These are phyloP conservation scores for Jamesozyma rosinii DNA, from an alignment of 805 yeast species.

Conservation along the genomic window DNA sequence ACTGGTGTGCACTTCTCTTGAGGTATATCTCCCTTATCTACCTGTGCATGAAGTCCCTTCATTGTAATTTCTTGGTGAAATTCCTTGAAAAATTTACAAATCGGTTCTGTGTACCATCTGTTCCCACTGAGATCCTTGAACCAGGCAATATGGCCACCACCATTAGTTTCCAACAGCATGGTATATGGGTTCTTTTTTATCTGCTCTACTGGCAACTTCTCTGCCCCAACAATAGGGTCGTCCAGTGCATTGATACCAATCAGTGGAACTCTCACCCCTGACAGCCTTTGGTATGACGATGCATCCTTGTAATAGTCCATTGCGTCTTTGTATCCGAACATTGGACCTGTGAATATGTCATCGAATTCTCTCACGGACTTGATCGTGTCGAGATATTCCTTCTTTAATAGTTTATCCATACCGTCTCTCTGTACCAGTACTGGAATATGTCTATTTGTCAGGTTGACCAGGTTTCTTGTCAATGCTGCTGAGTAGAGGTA, in stretches of 20 bases:
- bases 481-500: slow-evolving; percentile 42
- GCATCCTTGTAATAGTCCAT: slow-evolving; percentile 57
- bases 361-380: slow-evolving; percentile 49
- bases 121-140: slow-evolving; percentile 43
- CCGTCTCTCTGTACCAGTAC: slow-evolving; percentile 28
- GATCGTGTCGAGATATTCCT: slow-evolving; percentile 20
- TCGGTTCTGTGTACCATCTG: slow-evolving; percentile 57
- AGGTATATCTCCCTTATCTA: slow-evolving; percentile 10
- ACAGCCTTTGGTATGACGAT: slow-evolving; percentile 46
- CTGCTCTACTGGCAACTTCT: slow-evolving; percentile 42
- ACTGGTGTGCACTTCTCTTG: slow-evolving; percentile 10
- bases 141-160: slow-evolving; percentile 85
- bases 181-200: slow-evolving; percentile 50
- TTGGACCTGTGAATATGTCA: slow-evolving; percentile 50
- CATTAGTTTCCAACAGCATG: slow-evolving; percentile 46
- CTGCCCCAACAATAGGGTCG: slow-evolving; percentile 61
- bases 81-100: slow-evolving; percentile 35
- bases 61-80: slow-evolving; percentile 28
- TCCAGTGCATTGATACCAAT: slow-evolving; percentile 57
- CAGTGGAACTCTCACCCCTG: slow-evolving; percentile 51
- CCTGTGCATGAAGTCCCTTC: slow-evolving; percentile 14
- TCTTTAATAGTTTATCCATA: slow-evolving; percentile 11
- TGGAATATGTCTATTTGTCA: slow-evolving; percentile 37
- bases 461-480: slow-evolving; percentile 38
- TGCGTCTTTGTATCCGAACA: slow-evolving; percentile 57